These are phyloP conservation scores for Phylloporus arenicola DNA, from an alignment of 768 basidiomycete genomes.

Conservation along the genomic window DNA sequence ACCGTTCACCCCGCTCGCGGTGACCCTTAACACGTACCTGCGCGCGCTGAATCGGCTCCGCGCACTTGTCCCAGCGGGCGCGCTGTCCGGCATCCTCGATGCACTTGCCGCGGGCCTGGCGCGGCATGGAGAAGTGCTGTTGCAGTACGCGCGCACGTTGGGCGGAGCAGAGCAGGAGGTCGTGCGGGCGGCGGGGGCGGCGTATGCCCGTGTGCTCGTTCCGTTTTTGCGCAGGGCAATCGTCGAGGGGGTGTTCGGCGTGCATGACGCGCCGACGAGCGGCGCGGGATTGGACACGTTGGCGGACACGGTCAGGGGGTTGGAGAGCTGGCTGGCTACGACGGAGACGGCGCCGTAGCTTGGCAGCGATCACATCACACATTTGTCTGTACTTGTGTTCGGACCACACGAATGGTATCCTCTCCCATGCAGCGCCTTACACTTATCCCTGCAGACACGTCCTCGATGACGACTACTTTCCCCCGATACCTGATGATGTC, in stretches of 20 bases:
- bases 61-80: constrained; percentile 64
- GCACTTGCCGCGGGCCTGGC: constrained; percentile 51
- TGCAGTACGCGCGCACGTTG: constrained; percentile 40
- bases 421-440: background rate
- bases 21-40: constrained; percentile 66
- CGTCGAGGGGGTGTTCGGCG: constrained; percentile 69
- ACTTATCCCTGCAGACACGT: background rate
- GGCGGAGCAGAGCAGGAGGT: constrained; percentile 30
- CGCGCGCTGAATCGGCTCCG: constrained; percentile 76
- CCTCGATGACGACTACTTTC: background rate
- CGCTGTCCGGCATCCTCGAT: constrained; percentile 44
- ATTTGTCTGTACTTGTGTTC: background rate
- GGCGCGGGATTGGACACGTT: constrained; percentile 1
- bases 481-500: background rate
- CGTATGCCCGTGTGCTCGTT: constrained; percentile 58
- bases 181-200: constrained; percentile 46
- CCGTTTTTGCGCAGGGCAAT: constrained; percentile 68
- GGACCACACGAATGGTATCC: background rate
- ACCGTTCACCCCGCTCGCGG: constrained; percentile 71
- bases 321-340: constrained; percentile 29
- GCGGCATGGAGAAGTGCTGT: constrained; percentile 40
- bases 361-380: background rate
- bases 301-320: constrained; percentile 11
- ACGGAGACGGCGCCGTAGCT: constrained; percentile 6
- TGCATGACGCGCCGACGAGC: constrained; percentile 8